Base-by-base conservation (phyloP, 2,329 filamentous ascomycete genomes). In the Pestalotiopsis sp. region DNA sequence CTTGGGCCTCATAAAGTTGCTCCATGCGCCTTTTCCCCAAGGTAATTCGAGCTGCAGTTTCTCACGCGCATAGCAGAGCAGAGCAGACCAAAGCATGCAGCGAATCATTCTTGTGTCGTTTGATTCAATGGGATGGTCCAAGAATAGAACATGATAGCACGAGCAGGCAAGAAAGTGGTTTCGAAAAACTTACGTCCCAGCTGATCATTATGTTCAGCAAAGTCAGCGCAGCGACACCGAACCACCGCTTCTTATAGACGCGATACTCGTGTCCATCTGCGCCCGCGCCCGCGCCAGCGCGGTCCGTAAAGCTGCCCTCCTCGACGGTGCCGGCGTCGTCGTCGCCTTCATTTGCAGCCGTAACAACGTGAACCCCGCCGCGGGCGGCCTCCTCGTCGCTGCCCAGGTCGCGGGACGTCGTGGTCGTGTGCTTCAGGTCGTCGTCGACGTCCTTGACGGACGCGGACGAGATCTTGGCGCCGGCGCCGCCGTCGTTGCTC, bases 191-290 rank as follows among this genome's bases (percentile, higher is more conserved):
- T 87, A 96, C 93, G 88, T 97, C 94, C 95, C 95, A 98, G 76
- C 93, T 97, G 57, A 97, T 92, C 70, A 98, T 89, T 67, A 98
- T 91, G 78, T 98, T 99, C 81, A 98, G 84, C 75, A 98, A 81
- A 6, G 94, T 92, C 76, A 98, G 82, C 80, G 97, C 93, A 25
- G 88, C 82, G 65, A 99, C 84, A 0, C 96, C 96, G 78, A 97
- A 93, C 90, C 94, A 99, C 59, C 96, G 88, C 76, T 94, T 88
- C 81, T 92, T 95, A 79, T 98, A 98, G 41, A 77, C 74, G 68
- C 73, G 74, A 41, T 79, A 79, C 27, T 68, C 69, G 31, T 9
- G 31, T 9, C 31, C 31, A 36, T 9, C 31, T 9, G 31, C 31
- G 39, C 70, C 71, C 27, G 55, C 69, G 39, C 68, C 71, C 27